Evolutionary conservation across 805 yeast species (phyloP), one percentile per base, ranked within the genome.

Genomic region (Ogataea paraovalis): DNA sequence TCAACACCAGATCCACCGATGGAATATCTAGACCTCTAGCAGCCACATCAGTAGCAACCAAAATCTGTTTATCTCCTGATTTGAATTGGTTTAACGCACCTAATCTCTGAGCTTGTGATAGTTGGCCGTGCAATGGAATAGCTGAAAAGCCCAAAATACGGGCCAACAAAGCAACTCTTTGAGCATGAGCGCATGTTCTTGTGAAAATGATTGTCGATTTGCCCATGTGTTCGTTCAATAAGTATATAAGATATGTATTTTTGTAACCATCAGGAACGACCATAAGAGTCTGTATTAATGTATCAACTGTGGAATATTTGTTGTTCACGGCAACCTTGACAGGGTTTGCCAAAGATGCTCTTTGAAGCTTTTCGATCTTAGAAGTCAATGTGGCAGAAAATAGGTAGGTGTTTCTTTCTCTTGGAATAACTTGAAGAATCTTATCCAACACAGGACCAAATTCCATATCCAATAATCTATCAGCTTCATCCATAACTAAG

Each of bases 381-480:
- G 87, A 86, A 2, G 98, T 92, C 83, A 95, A 87, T 0, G 99
- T 92, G n/a, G 99, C 99, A 27, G 96, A 87, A 62, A 91, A 92
- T 46, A 92, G 69, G 59, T 85, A 89, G 0, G 94, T 86, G 4
- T 90, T 88, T 67, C 94, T 78, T 52, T 88, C 85, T 36, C 79
- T 75, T 8, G 99, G 99, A 37, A 92, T 85, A 43, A 88, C 79
- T 54, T 82, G 84, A 47, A 92, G 72, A 52, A 92, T 87, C 64
- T 85, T 85, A 61, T 89, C 96, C 54, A 92, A 73, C 14, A 91
- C 96, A 36, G 96, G 96, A 13, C 97, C 97, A 61, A 92, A 92
- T 65, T 92, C 99, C 87, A 92, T 80, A 71, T 94, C 99, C 60
- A 92, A 73, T 56, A 92, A 76, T 64, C 99, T 77, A 68, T 92